Conservation (phyloP, 441 rosid genomes). For the Bruguiera hainesii region DNA sequence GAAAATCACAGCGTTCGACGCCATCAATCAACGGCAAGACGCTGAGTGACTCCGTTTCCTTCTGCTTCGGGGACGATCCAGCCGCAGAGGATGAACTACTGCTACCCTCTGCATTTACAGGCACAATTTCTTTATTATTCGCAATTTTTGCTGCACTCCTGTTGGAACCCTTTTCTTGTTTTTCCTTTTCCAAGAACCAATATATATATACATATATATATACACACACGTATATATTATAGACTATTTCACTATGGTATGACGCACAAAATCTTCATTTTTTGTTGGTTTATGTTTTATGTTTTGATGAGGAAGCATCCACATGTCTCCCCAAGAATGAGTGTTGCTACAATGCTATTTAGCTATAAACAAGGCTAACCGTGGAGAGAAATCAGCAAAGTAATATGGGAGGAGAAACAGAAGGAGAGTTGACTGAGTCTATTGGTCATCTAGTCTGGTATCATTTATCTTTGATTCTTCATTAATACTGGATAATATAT, state of each 20-base stretch:
- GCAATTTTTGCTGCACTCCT: slow-evolving; percentile 31
- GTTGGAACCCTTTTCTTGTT: neutral
- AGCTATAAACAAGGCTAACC: slow-evolving; percentile 46
- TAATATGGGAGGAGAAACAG: neutral
- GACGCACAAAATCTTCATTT: too few species aligned
- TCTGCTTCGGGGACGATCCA: slow-evolving; percentile 9
- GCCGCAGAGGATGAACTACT: slow-evolving; percentile 27
- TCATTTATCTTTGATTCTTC: too few species aligned
- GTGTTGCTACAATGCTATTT: neutral
- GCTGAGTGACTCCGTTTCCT: neutral
- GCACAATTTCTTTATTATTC: slow-evolving; percentile 33
- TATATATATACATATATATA: neutral
- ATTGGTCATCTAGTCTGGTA: neutral
- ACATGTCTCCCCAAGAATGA: neutral
- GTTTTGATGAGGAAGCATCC: slow-evolving; percentile 6
- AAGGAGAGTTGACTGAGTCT: slow-evolving; percentile 25
- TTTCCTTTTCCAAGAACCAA: slow-evolving; percentile 1
- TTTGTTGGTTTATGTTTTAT: neutral
- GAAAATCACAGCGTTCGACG: neutral
- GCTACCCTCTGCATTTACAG: slow-evolving; percentile 5
- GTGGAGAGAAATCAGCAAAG: slow-evolving; percentile 17
- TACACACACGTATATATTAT: neutral
- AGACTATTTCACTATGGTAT: too few species aligned
- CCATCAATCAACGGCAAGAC: slow-evolving; percentile 19
- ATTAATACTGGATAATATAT: neutral